Percentiles rank a stretch among this genome's conserved stretches.
Evolutionary conservation across 2,329 filamentous ascomycete genomes (phyloP).

Genomic region (Aspergillus japonicus): DNA sequence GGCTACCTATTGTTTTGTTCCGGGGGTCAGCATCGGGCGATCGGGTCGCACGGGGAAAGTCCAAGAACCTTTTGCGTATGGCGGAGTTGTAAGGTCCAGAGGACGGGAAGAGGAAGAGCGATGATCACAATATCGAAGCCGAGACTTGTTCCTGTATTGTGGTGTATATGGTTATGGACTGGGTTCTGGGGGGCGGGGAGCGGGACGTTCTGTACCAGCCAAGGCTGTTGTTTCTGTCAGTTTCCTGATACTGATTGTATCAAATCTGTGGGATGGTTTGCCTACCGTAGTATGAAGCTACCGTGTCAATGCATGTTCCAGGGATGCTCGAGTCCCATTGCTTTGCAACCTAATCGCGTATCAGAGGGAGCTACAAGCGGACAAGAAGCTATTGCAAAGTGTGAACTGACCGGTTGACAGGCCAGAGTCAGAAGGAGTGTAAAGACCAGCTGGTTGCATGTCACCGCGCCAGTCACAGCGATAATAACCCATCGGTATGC

Average conservation of each 20-base stretch:
- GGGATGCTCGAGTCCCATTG: conserved; percentile 23
- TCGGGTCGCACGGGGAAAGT: too few relatives aligned
- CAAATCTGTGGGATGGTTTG: too few relatives aligned
- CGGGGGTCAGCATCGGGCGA: too few relatives aligned
- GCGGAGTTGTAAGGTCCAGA: conserved; percentile 20
- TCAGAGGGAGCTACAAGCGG: background rate
- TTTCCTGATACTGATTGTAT: background rate
- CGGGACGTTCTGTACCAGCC: conserved; percentile 1
- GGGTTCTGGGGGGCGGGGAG: background rate
- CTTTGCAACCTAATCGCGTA: background rate
- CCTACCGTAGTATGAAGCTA: conserved; percentile 48
- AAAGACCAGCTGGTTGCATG: conserved; percentile 41
- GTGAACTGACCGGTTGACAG: conserved; percentile 28
- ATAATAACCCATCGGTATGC: conserved; percentile 37
- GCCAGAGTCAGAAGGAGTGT: conserved; percentile 27
- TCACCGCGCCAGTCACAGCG: conserved; percentile 35
- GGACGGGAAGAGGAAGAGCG: conserved; percentile 25
- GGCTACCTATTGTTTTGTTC: conserved; percentile 32
- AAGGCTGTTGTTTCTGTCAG: background rate
- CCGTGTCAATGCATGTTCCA: conserved; percentile 40
- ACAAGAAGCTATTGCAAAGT: background rate
- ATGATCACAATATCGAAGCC: conserved; percentile 27
- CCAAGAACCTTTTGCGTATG: conserved; percentile 17
- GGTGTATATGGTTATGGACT: background rate
- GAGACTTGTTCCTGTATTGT: conserved; percentile 20